These are phyloP conservation scores for Nitzschia sp. DNA, from an alignment of 108 stramenopile species.

Conservation along the genomic window DNA sequence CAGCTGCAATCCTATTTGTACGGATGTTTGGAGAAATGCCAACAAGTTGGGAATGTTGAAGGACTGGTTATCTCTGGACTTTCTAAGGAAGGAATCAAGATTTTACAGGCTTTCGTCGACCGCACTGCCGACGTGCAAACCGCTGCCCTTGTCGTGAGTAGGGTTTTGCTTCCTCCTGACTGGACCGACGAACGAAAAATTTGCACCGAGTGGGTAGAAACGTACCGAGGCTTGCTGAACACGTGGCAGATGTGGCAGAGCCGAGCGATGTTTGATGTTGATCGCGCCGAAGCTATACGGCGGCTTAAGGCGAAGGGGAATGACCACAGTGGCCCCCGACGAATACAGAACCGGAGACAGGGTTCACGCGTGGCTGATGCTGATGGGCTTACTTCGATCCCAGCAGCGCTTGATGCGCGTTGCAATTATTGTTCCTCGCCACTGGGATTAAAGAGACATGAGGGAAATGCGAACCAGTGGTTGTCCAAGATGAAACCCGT, in stretches of 20 bases:
- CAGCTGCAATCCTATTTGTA: slow-evolving; percentile 64
- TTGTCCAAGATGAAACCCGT: slow-evolving; percentile 81
- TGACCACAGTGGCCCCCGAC: slow-evolving; percentile 7
- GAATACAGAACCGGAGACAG: slow-evolving; percentile 11
- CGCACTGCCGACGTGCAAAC: slow-evolving; percentile 74
- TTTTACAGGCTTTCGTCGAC: slow-evolving; percentile 80
- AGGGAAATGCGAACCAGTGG: slow-evolving; percentile 77
- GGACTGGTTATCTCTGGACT: slow-evolving; percentile 81
- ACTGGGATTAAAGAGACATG: slow-evolving; percentile 61
- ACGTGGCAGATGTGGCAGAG: slow-evolving; percentile 82
- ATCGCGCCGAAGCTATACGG: slow-evolving; percentile 66
- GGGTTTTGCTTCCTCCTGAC: slow-evolving; percentile 66
- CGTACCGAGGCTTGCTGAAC: slow-evolving; percentile 72
- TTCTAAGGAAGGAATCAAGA: slow-evolving; percentile 69
- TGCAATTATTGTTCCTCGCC: slow-evolving; percentile 87
- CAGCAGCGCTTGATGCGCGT: slow-evolving; percentile 66
- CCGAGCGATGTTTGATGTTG: slow-evolving; percentile 82
- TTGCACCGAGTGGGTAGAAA: slow-evolving; percentile 80
- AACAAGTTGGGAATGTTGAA: slow-evolving; percentile 67
- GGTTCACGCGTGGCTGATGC: slow-evolving; percentile 33
- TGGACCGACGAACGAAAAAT: slow-evolving; percentile 64
- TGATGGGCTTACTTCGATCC: slow-evolving; percentile 37
- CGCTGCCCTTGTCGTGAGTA: slow-evolving; percentile 73
- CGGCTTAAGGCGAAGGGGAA: slow-evolving; percentile 37
- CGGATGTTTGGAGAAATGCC: slow-evolving; percentile 55